These are phyloP conservation scores for Macrolepiota albuminosa DNA, from an alignment of 768 basidiomycete genomes.

Conservation along the genomic window DNA sequence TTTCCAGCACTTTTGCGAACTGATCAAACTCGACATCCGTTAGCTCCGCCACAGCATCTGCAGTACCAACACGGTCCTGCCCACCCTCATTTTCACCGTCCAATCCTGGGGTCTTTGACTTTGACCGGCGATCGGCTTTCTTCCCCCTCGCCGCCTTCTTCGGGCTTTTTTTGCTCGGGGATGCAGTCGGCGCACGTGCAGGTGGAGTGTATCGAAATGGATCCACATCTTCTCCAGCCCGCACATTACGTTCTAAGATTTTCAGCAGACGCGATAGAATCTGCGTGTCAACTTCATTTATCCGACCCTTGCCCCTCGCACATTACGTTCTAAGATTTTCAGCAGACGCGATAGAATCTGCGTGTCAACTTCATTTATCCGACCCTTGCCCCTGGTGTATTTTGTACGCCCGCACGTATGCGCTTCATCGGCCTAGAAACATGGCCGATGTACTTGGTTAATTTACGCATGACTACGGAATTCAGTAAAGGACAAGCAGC, in stretches of 20 bases:
- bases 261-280: slow-evolving; percentile 65
- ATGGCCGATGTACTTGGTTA: slow-evolving; percentile 65
- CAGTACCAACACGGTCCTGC: slow-evolving; percentile 18
- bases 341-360: slow-evolving; percentile 58
- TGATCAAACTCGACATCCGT: slow-evolving; percentile 47
- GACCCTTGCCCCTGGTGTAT: slow-evolving; percentile 47
- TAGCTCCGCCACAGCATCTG: slow-evolving; percentile 20
- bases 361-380: slow-evolving; percentile 66
- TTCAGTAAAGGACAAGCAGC: slow-evolving; percentile 57
- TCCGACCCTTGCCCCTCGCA: slow-evolving; percentile 54
- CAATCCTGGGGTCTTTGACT: slow-evolving; percentile 34
- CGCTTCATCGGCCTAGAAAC: slow-evolving; percentile 67
- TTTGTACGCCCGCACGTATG: slow-evolving; percentile 38
- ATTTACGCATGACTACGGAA: slow-evolving; percentile 54
- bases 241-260: slow-evolving; percentile 75
- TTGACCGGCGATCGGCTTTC: slow-evolving; percentile 35
- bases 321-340: slow-evolving; percentile 75
- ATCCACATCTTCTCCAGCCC: slow-evolving; percentile 68
- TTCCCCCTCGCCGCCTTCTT: slow-evolving; percentile 36
- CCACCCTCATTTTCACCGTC: slow-evolving; percentile 28
- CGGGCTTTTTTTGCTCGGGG: slow-evolving; percentile 47
- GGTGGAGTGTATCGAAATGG: slow-evolving; percentile 47
- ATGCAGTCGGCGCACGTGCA: slow-evolving; percentile 21
- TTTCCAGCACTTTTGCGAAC: slow-evolving; percentile 48
- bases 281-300: slow-evolving; percentile 65